Percentiles rank a stretch among this genome's conserved stretches.
These are phyloP conservation scores for Chrysoporthe deuterocubensis DNA, from an alignment of 2,329 filamentous ascomycete genomes.

Conservation along the genomic window DNA sequence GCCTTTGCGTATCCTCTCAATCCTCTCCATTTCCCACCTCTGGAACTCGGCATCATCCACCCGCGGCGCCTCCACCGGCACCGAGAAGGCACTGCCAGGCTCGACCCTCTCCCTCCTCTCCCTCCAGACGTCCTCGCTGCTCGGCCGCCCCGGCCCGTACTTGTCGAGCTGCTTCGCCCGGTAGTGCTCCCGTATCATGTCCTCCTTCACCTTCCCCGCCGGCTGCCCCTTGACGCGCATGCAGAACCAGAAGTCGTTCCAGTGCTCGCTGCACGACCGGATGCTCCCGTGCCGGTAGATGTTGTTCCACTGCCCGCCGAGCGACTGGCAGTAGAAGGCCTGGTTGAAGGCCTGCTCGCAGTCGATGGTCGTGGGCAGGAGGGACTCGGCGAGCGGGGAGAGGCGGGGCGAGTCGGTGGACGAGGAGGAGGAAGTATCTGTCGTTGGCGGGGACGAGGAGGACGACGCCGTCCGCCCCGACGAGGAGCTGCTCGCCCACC, in stretches of 20 bases:
- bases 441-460: slow-evolving; percentile 15
- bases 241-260: slow-evolving; percentile 97
- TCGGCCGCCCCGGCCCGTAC: slow-evolving; percentile 66
- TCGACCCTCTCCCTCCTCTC: slow-evolving; percentile 65
- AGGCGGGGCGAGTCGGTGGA: slow-evolving; percentile 31
- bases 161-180: slow-evolving; percentile 66
- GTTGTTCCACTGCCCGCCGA: slow-evolving; percentile 89
- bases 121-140: slow-evolving; percentile 91
- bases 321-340: slow-evolving; percentile 90
- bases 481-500: slow-evolving; percentile 39
- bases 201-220: slow-evolving; percentile 61
- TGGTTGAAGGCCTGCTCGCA: slow-evolving; percentile 90
- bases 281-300: slow-evolving; percentile 86
- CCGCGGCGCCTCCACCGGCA: slow-evolving; percentile 43
- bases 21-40: slow-evolving; percentile 41
- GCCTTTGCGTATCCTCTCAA: slow-evolving; percentile 41
- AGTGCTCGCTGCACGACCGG: slow-evolving; percentile 79
- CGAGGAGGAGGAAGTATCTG: slow-evolving; percentile 7
- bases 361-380: slow-evolving; percentile 82
- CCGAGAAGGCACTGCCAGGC: slow-evolving; percentile 51
- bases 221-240: slow-evolving; percentile 76
- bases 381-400: slow-evolving; percentile 63
- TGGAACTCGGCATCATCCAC: slow-evolving; percentile 51
- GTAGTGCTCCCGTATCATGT: slow-evolving; percentile 69
- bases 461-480: slow-evolving; percentile 28